Conservation (phyloP, 805 yeast genomes). For the Metschnikowia cubensis region DNA sequence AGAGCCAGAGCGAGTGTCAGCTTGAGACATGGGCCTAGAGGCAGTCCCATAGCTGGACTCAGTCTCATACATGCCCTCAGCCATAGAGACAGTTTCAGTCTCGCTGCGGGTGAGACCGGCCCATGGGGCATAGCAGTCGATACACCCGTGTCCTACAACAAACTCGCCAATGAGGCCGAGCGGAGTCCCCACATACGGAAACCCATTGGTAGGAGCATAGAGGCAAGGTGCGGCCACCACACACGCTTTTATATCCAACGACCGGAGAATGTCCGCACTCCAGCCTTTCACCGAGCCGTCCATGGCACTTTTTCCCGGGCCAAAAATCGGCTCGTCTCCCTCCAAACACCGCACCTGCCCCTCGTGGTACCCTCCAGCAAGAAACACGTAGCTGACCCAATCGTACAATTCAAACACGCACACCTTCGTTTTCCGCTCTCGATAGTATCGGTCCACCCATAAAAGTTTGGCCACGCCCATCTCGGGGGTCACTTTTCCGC, state of each 20-base stretch:
- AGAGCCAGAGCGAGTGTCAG: too few species aligned
- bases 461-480: slow-evolving; percentile 55
- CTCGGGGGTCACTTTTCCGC: slow-evolving; percentile 50
- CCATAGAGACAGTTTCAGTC: too few species aligned
- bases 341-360: slow-evolving; percentile 14
- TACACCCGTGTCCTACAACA: slow-evolving; percentile 45
- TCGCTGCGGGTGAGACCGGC: slow-evolving; percentile 16
- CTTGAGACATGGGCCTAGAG: too few species aligned
- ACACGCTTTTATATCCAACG: slow-evolving; percentile 16
- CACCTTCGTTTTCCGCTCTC: slow-evolving; percentile 13
- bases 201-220: neutral
- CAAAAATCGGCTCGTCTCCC: slow-evolving; percentile 8
- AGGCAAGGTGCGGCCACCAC: slow-evolving; percentile 11
- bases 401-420: slow-evolving; percentile 51
- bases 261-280: slow-evolving; percentile 25
- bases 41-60: too few species aligned
- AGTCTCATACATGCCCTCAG: too few species aligned
- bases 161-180: slow-evolving; percentile 17
- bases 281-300: slow-evolving; percentile 62
- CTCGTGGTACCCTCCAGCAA: slow-evolving; percentile 21
- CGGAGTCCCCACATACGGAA: slow-evolving; percentile 18
- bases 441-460: slow-evolving; percentile 29
- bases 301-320: slow-evolving; percentile 30
- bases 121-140: slow-evolving; percentile 54
- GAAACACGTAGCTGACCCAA: slow-evolving; percentile 34